A percentile compares a stretch with the other conserved stretches of the same genome.
These are phyloP conservation scores for Cordyceps javanica DNA, from an alignment of 2,329 filamentous ascomycete species.

Conservation along the genomic window DNA sequence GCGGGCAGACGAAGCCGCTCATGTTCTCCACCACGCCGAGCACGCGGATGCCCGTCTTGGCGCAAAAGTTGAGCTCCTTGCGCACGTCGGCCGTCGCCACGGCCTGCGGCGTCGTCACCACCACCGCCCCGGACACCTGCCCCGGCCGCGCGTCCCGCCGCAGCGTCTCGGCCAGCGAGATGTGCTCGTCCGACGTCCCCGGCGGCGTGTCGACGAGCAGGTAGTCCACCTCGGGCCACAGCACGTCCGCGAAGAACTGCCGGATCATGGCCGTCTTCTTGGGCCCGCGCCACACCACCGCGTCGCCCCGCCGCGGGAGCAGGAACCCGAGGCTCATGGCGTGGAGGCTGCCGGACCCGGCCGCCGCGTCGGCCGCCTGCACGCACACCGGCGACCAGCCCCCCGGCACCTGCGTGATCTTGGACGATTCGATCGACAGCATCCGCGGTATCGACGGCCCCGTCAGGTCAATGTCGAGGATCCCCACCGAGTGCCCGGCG, in stretches of 20 bases:
- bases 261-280: conserved; percentile 99
- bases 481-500: conserved; percentile 81
- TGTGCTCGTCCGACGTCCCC: conserved; percentile 94
- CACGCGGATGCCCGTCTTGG: conserved; percentile 71
- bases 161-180: conserved; percentile 84
- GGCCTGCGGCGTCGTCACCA: conserved; percentile 94
- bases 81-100: conserved; percentile 89
- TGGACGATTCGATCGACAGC: conserved; percentile 80
- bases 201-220: conserved; percentile 93
- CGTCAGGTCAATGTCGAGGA: conserved; percentile 93
- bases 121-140: conserved; percentile 78
- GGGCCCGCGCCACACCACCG: conserved; percentile 93
- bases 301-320: conserved; percentile 73
- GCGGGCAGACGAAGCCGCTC: conserved; percentile 80
- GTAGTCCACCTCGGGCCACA: conserved; percentile 85
- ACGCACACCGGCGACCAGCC: conserved; percentile 90
- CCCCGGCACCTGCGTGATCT: conserved; percentile 83
- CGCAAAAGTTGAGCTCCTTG: conserved; percentile 91
- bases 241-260: conserved; percentile 87
- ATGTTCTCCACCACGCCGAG: conserved; percentile 96
- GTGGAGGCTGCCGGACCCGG: conserved; percentile 56
- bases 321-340: conserved; percentile 95
- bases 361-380: conserved; percentile 51
- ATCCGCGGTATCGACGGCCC: conserved; percentile 95
- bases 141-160: conserved; percentile 55